Percentiles rank a stretch among this genome's conserved stretches.
Evolutionary conservation across 495 filamentous ascomycete genomes (phyloP).

Genomic region (Pyrenula massariospora): DNA sequence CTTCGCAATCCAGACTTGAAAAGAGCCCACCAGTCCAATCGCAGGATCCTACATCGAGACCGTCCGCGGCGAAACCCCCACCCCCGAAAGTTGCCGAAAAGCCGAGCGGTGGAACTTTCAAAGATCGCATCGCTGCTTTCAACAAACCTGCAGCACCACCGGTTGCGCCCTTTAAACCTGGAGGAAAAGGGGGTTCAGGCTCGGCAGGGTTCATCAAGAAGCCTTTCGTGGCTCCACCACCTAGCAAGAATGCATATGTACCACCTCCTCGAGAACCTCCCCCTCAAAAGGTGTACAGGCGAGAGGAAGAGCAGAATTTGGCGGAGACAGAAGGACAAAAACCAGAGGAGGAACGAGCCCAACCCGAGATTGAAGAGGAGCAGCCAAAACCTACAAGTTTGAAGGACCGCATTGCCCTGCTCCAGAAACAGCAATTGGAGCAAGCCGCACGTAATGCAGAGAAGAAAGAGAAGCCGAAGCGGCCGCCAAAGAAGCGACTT

Average conservation of each 20-base stretch:
- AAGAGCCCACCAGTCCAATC: conserved; percentile 10
- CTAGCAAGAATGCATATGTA: conserved; percentile 85
- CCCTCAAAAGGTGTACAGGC: conserved; percentile 64
- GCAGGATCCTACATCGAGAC: conserved; percentile 35
- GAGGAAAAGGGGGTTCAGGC: conserved; percentile 41
- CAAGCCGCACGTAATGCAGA: conserved; percentile 73
- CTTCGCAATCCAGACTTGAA: background rate
- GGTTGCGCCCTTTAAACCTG: conserved; percentile 75
- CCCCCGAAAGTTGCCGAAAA: conserved; percentile 68
- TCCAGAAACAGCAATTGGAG: conserved; percentile 90
- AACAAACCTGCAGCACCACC: conserved; percentile 83
- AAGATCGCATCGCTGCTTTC: conserved; percentile 91
- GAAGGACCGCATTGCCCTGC: conserved; percentile 84
- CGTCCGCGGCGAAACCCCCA: conserved; percentile 24
- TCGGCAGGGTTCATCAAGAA: conserved; percentile 80
- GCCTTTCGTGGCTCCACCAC: conserved; percentile 93
- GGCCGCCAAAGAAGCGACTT: conserved; percentile 71
- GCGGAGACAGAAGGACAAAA: conserved; percentile 43
- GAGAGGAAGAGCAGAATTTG: conserved; percentile 75
- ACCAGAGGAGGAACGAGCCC: conserved; percentile 24
- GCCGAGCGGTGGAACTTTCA: conserved; percentile 65
- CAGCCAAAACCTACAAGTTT: conserved; percentile 82
- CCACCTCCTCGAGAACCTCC: conserved; percentile 56
- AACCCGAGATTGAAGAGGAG: conserved; percentile 44
- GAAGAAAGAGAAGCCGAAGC: conserved; percentile 72